phyloP scores from a whole-genome alignment of 305 asterid genomes.

The Lippia alba region DNA sequence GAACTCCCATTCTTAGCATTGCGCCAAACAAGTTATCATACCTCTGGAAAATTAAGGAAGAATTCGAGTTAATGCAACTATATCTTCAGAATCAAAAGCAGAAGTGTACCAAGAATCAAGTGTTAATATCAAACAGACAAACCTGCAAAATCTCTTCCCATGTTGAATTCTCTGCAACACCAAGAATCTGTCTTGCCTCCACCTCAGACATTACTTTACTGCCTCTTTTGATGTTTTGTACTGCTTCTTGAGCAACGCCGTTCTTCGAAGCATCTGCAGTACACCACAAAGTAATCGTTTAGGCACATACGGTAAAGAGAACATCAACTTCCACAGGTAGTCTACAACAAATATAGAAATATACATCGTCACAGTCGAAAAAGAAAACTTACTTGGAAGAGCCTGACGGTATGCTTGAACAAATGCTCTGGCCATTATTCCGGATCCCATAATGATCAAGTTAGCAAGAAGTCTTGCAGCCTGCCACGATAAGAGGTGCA shows the following conservation, averaged over 20 bases:
- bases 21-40: conserved; percentile 68
- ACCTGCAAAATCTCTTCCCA: conserved; percentile 86
- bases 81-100: neutral
- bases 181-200: conserved; percentile 90
- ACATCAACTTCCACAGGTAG: no score
- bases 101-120: no score
- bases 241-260: conserved; percentile 89
- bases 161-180: conserved; percentile 65
- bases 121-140: neutral
- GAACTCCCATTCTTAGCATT: conserved; percentile 83
- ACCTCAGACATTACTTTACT: conserved; percentile 67
- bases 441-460: conserved; percentile 71
- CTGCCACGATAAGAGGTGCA: conserved; percentile 37
- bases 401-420: conserved; percentile 94
- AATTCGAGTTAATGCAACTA: neutral
- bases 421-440: conserved; percentile 76
- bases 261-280: conserved; percentile 72
- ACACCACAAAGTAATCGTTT: neutral
- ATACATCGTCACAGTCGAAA: conserved; percentile 23
- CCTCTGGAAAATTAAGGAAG: conserved; percentile 44
- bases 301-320: neutral
- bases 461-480: conserved; percentile 78
- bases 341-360: no score
- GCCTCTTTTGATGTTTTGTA: conserved; percentile 54
- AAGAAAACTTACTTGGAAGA: conserved; percentile 61